Evolutionary conservation across 2,329 filamentous ascomycete species (phyloP).

Genomic region (Zelopaecilomyces penicillatus): DNA sequence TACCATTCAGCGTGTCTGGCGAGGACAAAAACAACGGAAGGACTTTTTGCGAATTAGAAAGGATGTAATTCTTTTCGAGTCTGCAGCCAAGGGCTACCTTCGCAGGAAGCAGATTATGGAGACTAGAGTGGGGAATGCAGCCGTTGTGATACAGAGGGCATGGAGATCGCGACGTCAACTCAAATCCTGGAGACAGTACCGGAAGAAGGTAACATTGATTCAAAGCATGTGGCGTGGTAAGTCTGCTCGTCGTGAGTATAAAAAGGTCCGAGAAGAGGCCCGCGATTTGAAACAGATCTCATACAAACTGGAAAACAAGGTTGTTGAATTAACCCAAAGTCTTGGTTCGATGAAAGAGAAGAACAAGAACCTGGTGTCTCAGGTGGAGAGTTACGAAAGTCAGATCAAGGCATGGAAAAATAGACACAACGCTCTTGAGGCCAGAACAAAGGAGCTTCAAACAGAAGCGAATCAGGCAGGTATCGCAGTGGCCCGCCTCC

Average conservation of each 20-base stretch:
- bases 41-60: conserved; percentile 68
- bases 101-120: conserved; percentile 89
- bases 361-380: conserved; percentile 80
- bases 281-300: conserved; percentile 98
- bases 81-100: conserved; percentile 84
- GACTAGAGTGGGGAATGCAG: conserved; percentile 86
- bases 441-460: conserved; percentile 86
- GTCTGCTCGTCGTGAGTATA: conserved; percentile 73
- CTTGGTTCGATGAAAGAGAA: conserved; percentile 86
- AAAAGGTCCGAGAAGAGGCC: conserved; percentile 85
- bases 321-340: conserved; percentile 92
- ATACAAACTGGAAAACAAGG: conserved; percentile 99
- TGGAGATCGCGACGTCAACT: conserved; percentile 79
- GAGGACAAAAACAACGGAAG: conserved; percentile 82
- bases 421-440: conserved; percentile 82
- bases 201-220: conserved; percentile 79
- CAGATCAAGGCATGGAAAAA: conserved; percentile 96
- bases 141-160: conserved; percentile 77
- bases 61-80: conserved; percentile 82
- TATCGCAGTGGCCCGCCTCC: conserved; percentile 82
- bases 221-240: conserved; percentile 92
- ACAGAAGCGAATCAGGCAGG: conserved; percentile 95
- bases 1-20: conserved; percentile 92
- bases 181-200: conserved; percentile 77
- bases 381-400: conserved; percentile 91